Base-by-base conservation (phyloP, 306 rosid genomes). In the Herpetospermum pedunculosum region DNA sequence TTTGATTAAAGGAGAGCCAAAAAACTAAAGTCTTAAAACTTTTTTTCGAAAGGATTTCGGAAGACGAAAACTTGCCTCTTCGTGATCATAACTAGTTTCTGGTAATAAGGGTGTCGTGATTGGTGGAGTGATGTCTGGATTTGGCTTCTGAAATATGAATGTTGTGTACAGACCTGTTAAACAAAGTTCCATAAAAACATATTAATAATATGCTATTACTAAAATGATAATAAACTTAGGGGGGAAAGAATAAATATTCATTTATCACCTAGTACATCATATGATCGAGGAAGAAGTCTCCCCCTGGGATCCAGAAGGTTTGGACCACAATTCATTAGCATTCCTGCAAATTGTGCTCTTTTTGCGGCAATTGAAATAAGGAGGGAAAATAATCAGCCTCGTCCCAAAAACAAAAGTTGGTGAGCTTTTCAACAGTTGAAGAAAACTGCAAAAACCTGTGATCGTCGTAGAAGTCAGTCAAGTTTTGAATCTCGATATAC, bases 131-230 rank as follows among this genome's bases (percentile, higher is more conserved):
- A 87, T 63, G 70, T 91, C 95, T 10, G 99, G 99, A 82, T 94
- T 92, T 77, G 96, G 97, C 81, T 94, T 94, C 81, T 88, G 97
- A 76, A 94, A 91, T 86, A 94, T 91, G 80, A 94, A 91, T 48
- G 97, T 91, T 63, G 95, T 83, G 75, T 89, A 89, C 72, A 89
- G 90, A 81, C 99, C 97, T 94, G 87, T 77, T 67, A 65, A 63
- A 65, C 43, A 69, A 77, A 74, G 46, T 69, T 29, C 37, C 65
- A 59, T 52, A 82, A 16, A 48, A 72, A 58, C 28, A 46, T 53
- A 32, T 70, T 13, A 64, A 64, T 21, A 53, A 79, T 28, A 21
- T 78, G 47, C 6, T 14, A 54, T 15, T 77, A 55, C 62, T 3
- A 73, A 55, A 73, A 73, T 65, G 10, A 54, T 11, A 7, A 34